These are phyloP conservation scores for Amphichorda felina DNA, from an alignment of 2,329 filamentous ascomycete genomes.

Conservation along the genomic window DNA sequence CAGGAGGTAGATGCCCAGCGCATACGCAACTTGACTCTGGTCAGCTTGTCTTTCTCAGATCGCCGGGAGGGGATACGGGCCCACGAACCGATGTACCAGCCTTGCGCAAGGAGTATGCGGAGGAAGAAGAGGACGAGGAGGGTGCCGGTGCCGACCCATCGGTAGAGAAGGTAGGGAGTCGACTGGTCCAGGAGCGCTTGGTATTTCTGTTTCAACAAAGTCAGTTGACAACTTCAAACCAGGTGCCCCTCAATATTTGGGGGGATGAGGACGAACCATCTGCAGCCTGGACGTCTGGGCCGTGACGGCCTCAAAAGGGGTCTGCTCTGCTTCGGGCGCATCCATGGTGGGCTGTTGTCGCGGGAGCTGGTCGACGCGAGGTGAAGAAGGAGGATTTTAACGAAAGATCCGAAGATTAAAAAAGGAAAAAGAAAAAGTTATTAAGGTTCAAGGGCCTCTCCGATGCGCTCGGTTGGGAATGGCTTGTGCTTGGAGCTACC, in stretches of 20 bases:
- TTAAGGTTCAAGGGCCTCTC: not conserved
- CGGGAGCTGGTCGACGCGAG: not conserved
- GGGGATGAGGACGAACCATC: slow-evolving; percentile 42
- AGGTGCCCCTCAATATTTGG: too few relatives aligned
- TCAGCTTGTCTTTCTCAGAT: not conserved
- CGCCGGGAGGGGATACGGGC: not conserved
- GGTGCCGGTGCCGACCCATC: slow-evolving; percentile 76
- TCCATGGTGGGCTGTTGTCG: slow-evolving; percentile 49
- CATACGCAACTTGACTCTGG: slow-evolving; percentile 67
- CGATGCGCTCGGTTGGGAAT: not conserved
- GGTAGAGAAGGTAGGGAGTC: slow-evolving; percentile 78
- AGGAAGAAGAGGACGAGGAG: slow-evolving; percentile 73
- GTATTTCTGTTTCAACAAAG: slow-evolving; percentile 55
- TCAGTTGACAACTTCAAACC: not conserved
- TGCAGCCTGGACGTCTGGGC: slow-evolving; percentile 69
- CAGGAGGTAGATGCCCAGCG: slow-evolving; percentile 94
- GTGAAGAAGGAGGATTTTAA: not conserved
- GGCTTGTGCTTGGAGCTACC: not conserved
- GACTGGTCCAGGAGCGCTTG: slow-evolving; percentile 90
- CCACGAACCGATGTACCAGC: slow-evolving; percentile 88
- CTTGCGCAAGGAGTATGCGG: slow-evolving; percentile 83
- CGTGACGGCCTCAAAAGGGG: slow-evolving; percentile 82
- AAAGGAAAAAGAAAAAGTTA: not conserved
- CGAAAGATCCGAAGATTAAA: slow-evolving; percentile 1
- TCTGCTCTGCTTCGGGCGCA: slow-evolving; percentile 74